Evolutionary conservation across 1,139 yeast genomes (phyloP).

Genomic region (Saccharomyces hybrid): DNA sequence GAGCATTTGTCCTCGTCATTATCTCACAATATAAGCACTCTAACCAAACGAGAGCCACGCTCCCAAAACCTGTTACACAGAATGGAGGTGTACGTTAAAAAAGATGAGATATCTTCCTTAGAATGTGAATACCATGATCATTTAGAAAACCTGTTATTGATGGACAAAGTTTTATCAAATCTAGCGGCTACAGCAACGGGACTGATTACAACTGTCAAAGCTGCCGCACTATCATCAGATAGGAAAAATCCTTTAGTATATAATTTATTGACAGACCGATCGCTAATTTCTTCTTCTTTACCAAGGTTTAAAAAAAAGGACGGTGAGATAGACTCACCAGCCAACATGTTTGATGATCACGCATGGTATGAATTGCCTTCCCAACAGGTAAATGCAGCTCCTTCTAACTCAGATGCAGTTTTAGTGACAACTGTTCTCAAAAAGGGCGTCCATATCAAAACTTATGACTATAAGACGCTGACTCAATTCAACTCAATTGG

Average conservation of each 20-base stretch:
- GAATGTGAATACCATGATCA: conserved; percentile 24
- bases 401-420: conserved; percentile 18
- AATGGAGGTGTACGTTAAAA: conserved; percentile 38
- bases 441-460: conserved; percentile 62
- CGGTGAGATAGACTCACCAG: no score
- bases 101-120: conserved; percentile 20
- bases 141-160: conserved; percentile 29
- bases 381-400: conserved; percentile 9
- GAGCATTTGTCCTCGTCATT: conserved; percentile 40
- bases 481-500: conserved; percentile 22
- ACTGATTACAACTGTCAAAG: conserved; percentile 32
- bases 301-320: conserved; percentile 53
- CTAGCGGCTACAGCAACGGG: conserved; percentile 37
- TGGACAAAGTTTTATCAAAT: conserved; percentile 32
- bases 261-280: conserved; percentile 83
- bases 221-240: conserved; percentile 24
- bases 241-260: conserved; percentile 71
- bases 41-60: conserved; percentile 13
- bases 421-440: conserved; percentile 68
- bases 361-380: conserved; percentile 20
- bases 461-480: conserved; percentile 35
- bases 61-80: conserved; percentile 17
- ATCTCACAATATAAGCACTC: not conserved
- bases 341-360: no score
- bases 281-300: conserved; percentile 85